phyloP scores from a whole-genome alignment of 2,329 filamentous ascomycete species.

The Teratosphaeria gauchensis region DNA sequence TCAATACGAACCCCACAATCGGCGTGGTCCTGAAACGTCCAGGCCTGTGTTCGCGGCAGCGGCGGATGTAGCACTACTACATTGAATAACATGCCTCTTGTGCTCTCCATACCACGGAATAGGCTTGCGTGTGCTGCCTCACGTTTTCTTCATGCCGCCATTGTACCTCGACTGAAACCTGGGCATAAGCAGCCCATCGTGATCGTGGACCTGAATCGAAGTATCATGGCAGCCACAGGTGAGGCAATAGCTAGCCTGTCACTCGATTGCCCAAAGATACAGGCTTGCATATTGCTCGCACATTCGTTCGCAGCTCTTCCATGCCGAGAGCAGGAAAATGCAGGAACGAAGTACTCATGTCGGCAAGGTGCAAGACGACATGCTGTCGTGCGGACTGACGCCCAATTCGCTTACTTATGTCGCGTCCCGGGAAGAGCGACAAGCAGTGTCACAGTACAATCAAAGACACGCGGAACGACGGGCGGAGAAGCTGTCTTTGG shows the following conservation, averaged over 20 bases:
- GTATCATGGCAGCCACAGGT: background rate
- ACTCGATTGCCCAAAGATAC: background rate
- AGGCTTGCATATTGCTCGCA: background rate
- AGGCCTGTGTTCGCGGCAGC: background rate
- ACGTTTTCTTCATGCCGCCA: background rate
- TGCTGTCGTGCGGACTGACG: background rate
- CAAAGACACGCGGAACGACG: background rate
- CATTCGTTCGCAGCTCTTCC: background rate
- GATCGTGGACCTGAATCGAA: background rate
- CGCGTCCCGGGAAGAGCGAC: background rate
- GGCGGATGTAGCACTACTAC: background rate
- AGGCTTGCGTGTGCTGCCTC: slow-evolving; percentile 1
- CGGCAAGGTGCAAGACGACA: background rate
- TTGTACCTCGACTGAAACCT: background rate
- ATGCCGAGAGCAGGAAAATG: background rate
- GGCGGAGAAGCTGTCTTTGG: background rate
- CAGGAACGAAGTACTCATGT: background rate
- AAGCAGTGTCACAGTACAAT: background rate
- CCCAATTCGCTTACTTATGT: background rate
- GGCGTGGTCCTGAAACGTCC: background rate
- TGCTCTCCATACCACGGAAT: background rate
- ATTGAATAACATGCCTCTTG: background rate
- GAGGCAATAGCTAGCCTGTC: background rate
- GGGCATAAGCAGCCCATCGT: background rate
- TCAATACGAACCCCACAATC: background rate